Evolutionary conservation across 768 basidiomycete species (phyloP), one percentile per base, ranked within the genome.

Genomic region (Leccinum boreale): DNA sequence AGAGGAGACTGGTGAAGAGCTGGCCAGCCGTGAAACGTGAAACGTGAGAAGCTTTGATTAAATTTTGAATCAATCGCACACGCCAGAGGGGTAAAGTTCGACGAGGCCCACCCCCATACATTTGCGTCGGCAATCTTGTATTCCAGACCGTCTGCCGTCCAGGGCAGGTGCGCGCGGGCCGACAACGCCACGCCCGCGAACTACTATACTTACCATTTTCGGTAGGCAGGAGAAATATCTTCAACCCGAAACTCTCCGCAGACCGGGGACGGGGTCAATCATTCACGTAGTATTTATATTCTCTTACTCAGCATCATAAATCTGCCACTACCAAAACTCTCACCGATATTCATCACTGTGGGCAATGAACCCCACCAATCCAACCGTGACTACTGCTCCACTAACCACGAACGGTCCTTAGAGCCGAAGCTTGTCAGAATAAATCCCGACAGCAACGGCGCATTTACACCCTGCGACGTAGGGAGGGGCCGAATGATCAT

Each of bases 331-430:
- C 11, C 29, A 12, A 31, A 31, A 31, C 29, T 31, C 29, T 31
- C 29, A 31, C 29, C 29, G 29, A 31, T 31, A 11, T 31, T 1
- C 29, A 31, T 31, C 29, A 31, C 29, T 31, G 29, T 81, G 67
- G 17, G 83, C 52, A 57, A 78, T 69, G 54, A 75, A 84, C 24
- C 83, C 85, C 8, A 80, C 66, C 44, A 85, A 62, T 0, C 76
- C 74, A 4, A 81, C 24, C 5, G 24, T 4, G 5, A 28, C 64
- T 0, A 73, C 23, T 29, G 70, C 66, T 5, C 75, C 67, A 9
- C 67, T 67, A n/a, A 81, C 68, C 57, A 85, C 65, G 62, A 78
- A 82, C 1, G 81, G 79, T 4, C 82, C 82, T 64, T 79, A 51
- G 65, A 75, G 3, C 65, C 69, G 19, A 71, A 61, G 52, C 61